These are phyloP conservation scores for Nakazawaea ambrosiae DNA, from an alignment of 805 yeast species.

Conservation along the genomic window DNA sequence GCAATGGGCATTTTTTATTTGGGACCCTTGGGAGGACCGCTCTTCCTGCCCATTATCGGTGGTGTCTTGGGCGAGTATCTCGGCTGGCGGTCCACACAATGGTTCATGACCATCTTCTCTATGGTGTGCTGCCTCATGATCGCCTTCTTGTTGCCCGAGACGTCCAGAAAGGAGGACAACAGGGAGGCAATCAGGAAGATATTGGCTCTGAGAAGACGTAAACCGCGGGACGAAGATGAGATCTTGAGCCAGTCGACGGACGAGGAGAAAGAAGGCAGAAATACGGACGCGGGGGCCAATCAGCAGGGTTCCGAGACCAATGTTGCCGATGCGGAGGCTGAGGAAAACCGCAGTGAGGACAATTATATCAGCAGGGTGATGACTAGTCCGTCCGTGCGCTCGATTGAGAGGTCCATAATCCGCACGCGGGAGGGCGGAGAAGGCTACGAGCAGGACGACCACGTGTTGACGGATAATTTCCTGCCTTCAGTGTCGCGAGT, in stretches of 20 bases:
- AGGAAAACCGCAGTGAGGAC: too few species aligned
- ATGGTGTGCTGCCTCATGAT: conserved; percentile 45
- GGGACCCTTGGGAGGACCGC: conserved; percentile 78
- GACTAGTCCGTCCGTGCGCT: conserved; percentile 4
- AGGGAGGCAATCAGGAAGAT: conserved; percentile 44
- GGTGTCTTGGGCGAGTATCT: conserved; percentile 64
- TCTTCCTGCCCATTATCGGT: conserved; percentile 73
- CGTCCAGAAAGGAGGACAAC: conserved; percentile 58
- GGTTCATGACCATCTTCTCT: conserved; percentile 69
- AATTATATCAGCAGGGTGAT: not conserved
- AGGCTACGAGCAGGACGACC: not conserved
- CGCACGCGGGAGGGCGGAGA: conserved; percentile 6
- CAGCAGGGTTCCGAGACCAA: too few species aligned
- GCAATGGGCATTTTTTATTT: conserved; percentile 77
- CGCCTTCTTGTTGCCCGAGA: conserved; percentile 67
- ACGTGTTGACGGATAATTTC: conserved; percentile 3
- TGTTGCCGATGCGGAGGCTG: not conserved
- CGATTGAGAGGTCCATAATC: conserved; percentile 3
- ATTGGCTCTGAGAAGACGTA: conserved; percentile 29
- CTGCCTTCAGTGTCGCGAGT: conserved; percentile 31
- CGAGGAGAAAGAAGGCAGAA: conserved; percentile 14
- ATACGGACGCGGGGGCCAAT: not conserved
- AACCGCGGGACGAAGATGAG: conserved; percentile 17
- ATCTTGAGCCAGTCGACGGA: not conserved
- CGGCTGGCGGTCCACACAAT: conserved; percentile 89